These are phyloP conservation scores for Trapa incisa DNA, from an alignment of 345 rosid species.

Conservation along the genomic window DNA sequence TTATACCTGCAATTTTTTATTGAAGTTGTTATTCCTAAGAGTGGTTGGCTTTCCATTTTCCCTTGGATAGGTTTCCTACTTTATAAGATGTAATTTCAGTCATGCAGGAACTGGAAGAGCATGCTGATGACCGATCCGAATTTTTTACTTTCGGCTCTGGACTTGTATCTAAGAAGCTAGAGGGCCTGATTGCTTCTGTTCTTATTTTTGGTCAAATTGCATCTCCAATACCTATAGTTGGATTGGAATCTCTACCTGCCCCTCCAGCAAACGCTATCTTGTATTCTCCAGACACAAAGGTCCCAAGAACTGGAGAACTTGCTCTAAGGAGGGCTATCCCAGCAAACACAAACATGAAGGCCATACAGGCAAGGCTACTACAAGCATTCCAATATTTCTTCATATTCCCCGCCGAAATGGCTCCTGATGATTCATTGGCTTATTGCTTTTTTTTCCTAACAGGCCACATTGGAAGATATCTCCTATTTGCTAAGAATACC, in stretches of 20 bases:
- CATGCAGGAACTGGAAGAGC: slow-evolving; percentile 38
- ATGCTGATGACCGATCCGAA: slow-evolving; percentile 14
- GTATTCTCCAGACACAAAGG: slow-evolving; percentile 78
- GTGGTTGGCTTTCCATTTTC: neutral
- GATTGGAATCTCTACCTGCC: slow-evolving; percentile 32
- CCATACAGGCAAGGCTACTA: slow-evolving; percentile 76
- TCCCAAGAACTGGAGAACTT: slow-evolving; percentile 92
- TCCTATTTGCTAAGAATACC: slow-evolving; percentile 89
- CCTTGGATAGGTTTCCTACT: slow-evolving; percentile 1
- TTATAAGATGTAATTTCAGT: slow-evolving; percentile 30
- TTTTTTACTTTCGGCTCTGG: slow-evolving; percentile 17
- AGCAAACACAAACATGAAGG: slow-evolving; percentile 78
- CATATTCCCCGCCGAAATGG: neutral
- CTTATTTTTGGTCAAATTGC: slow-evolving; percentile 48
- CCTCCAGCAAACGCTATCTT: slow-evolving; percentile 68
- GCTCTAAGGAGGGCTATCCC: slow-evolving; percentile 86
- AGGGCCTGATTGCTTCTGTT: slow-evolving; percentile 34
- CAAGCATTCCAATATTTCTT: slow-evolving; percentile 3
- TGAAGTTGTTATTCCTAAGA: neutral
- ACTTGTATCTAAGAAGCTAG: slow-evolving; percentile 27
- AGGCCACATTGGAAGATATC: slow-evolving; percentile 83
- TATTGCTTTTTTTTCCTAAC: slow-evolving; percentile 12
- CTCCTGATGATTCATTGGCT: slow-evolving; percentile 9
- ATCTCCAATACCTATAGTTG: slow-evolving; percentile 46
- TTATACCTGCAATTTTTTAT: neutral